Percentiles rank a stretch among this genome's conserved stretches.
These are phyloP conservation scores for Moricandia arvensis DNA, from an alignment of 345 rosid genomes.

Conservation along the genomic window DNA sequence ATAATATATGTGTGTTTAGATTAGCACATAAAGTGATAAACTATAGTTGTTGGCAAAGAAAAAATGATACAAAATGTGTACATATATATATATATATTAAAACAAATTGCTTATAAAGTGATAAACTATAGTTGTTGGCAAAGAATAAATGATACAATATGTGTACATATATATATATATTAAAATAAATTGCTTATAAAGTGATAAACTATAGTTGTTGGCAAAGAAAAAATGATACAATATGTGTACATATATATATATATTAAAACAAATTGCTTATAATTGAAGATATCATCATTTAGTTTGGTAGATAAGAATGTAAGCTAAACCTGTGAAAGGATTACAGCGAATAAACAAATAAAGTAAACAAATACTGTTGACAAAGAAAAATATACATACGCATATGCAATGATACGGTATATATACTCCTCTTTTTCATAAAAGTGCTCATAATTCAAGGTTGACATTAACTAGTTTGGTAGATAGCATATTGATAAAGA, in stretches of 20 bases:
- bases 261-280: background rate
- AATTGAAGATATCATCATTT: background rate
- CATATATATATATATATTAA: background rate
- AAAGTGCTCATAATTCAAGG: background rate
- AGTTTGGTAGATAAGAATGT: background rate
- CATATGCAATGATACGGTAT: background rate
- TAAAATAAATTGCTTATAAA: too few relatives aligned
- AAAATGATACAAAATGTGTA: background rate
- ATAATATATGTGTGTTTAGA: background rate
- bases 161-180: too few relatives aligned
- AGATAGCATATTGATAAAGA: background rate
- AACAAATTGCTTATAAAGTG: background rate
- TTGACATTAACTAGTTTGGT: constrained; percentile 1
- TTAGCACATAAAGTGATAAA: background rate
- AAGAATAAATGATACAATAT: background rate
- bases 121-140: background rate
- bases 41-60: background rate
- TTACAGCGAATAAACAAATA: background rate
- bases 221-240: background rate
- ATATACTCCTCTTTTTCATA: background rate
- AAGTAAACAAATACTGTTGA: constrained; percentile 1
- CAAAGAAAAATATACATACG: background rate
- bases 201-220: background rate
- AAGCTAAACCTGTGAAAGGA: background rate
- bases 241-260: background rate